Evolutionary conservation across 176 grass and related monocot species (phyloP), one percentile per base, ranked within the genome.

Genomic region (Saccharum spontaneum): DNA sequence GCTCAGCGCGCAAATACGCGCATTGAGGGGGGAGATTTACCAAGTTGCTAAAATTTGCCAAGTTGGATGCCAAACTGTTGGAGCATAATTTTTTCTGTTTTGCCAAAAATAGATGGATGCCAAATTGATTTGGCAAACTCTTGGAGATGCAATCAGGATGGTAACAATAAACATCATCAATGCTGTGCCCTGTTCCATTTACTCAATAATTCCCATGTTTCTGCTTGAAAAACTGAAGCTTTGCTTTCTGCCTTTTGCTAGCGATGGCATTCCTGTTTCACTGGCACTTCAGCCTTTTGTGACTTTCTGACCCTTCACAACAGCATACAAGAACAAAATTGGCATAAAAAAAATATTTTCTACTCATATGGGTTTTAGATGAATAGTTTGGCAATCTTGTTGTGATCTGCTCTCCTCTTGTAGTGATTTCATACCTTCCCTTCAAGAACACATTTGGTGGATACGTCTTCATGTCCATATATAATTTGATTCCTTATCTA

Each of bases 371-470:
- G 11, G n/a, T 48, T 88, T 7, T 60, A 71, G 48, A 41, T 84
- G 13, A 3, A 10, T 44, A 5, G 59, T 82, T 31, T 72, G 44
- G 0, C 7, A 68, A 8, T 3, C 31, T 41, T 31, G 0, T 79
- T 44, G 1, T 69, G 15, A 69, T 22, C 44, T 89, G 11, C 59
- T 8, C 24, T 26, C 76, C 20, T 74, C 6, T 20, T 85, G 8
- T 45, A 68, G 63, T 46, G 63, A 59, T 85, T 10, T 54, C 1
- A 11, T 71, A 7, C 44, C 6, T 64, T 65, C 76, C 14, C 54
- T 76, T 39, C 38, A 78, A 14, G 14, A 79, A 76, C 16, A 65
- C 87, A 61, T 76, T 86, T 17, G 61, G 14, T 78, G 28, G 12
- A 3, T 36, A 61, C 70, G 24, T 84, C 9, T 10, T 14, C 24